Base-by-base conservation (phyloP, 805 yeast species). In the Schizosaccharomyces lindneri region DNA sequence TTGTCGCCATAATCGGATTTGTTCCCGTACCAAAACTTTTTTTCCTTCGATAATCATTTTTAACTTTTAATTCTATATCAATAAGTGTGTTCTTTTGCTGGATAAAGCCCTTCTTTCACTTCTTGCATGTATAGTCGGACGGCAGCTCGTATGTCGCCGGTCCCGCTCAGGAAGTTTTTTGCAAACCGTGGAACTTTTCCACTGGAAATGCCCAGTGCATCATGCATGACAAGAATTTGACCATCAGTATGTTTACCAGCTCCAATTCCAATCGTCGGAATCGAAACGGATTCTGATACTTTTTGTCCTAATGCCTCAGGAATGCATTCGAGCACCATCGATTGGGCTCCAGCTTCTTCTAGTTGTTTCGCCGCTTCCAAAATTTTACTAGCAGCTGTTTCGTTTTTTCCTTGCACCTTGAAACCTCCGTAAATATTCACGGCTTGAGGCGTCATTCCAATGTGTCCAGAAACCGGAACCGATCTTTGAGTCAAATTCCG, bases 201-300 rank as follows among this genome's bases (percentile, higher is more conserved):
- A 19, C 51, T 80, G 60, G 75, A 74, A 1, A 72, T 74, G 9
- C 96, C 96, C 41, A 90, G 73, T 72, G 86, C 68, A 69, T 90
- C 98, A 3, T 86, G 79, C 70, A 85, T 82, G 0, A 90, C 98
- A 48, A 90, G 75, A 1, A 90, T 95, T 70, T 93, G 97, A 0
- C 95, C 97, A 43, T 85, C 79, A 7, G 90, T 83, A 7, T 73
- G 73, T 27, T 81, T 79, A 0, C 98, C 97, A 0, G 97, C 96
- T 4, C 98, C 98, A 60, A 90, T 90, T 3, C 98, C 98, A 65
- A 90, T 88, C 0, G 94, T 85, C 0, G 97, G 97, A 0, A 90
- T 75, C 0, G 69, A 61, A 41, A 88, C 69, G 15, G 74, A 73
- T 1, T 75, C 69, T 0, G 96, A 85, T 36, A 93, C 80, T 62